A percentile compares a stretch with the other conserved stretches of the same genome.
These are phyloP conservation scores for Coelastrella sp. DNA, from an alignment of 139 green algal species.

Conservation along the genomic window DNA sequence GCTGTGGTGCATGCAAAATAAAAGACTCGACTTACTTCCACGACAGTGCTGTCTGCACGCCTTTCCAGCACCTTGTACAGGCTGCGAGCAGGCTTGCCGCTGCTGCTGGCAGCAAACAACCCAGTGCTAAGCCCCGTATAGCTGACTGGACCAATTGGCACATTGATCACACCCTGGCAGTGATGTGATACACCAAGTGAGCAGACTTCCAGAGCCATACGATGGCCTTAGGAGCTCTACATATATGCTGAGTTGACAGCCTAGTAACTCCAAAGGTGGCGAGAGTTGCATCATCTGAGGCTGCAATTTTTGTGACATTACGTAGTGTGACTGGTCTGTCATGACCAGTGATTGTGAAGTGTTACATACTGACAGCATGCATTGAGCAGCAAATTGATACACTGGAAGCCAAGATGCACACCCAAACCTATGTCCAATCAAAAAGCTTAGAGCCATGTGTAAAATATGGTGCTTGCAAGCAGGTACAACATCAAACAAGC, in stretches of 20 bases:
- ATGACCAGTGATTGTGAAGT: too few relatives aligned
- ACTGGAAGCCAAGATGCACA: too few relatives aligned
- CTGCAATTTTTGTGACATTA: too few relatives aligned
- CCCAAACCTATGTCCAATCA: too few relatives aligned
- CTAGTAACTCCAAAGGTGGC: too few relatives aligned
- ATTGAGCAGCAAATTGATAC: too few relatives aligned
- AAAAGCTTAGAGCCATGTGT: too few relatives aligned
- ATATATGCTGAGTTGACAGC: too few relatives aligned
- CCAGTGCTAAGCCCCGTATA: slow-evolving; percentile 49
- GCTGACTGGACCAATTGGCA: slow-evolving; percentile 58
- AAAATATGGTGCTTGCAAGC: not conserved
- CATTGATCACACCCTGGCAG: slow-evolving; percentile 51
- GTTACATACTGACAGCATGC: too few relatives aligned
- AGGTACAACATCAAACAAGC: not conserved
- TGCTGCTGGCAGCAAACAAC: slow-evolving; percentile 51
- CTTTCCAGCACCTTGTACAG: slow-evolving; percentile 51
- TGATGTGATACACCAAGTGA: not conserved
- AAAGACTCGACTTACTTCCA: slow-evolving; percentile 47
- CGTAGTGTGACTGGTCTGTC: too few relatives aligned
- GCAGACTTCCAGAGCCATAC: not conserved
- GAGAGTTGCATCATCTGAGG: too few relatives aligned
- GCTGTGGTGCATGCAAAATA: too few relatives aligned
- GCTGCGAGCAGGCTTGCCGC: slow-evolving; percentile 59
- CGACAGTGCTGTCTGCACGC: slow-evolving; percentile 28
- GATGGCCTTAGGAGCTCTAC: not conserved